phyloP scores from a whole-genome alignment of 768 basidiomycete genomes.

The Leccinum broughii region DNA sequence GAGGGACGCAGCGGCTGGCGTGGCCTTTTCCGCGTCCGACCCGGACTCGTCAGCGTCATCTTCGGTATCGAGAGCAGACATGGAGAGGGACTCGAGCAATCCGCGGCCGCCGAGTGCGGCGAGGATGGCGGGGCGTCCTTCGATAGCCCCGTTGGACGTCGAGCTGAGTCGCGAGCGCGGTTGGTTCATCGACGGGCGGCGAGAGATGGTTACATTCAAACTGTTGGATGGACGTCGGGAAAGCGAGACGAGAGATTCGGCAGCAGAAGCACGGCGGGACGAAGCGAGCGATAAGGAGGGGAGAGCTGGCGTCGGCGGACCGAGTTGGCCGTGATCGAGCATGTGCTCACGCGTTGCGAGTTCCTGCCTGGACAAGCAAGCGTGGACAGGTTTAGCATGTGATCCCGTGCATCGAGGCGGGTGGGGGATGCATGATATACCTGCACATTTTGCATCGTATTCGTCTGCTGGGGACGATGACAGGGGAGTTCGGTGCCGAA shows the following conservation, averaged over 20 bases:
- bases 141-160: conserved; percentile 3
- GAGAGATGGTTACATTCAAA: conserved; percentile 33
- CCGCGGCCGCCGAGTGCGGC: conserved; percentile 30
- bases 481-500: conserved; percentile 60
- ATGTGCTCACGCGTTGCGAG: conserved; percentile 91
- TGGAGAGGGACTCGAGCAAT: conserved; percentile 45
- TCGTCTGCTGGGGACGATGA: conserved; percentile 51
- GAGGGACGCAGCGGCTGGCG: neutral
- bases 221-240: conserved; percentile 25
- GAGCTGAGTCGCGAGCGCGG: conserved; percentile 22
- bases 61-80: conserved; percentile 55
- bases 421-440: conserved; percentile 35
- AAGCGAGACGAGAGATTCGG: conserved; percentile 7
- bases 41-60: conserved; percentile 35
- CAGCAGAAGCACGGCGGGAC: conserved; percentile 45
- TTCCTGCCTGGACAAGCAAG: conserved; percentile 52
- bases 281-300: conserved; percentile 44
- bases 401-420: neutral
- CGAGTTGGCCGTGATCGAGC: conserved; percentile 84
- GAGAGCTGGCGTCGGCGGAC: conserved; percentile 60
- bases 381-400: neutral
- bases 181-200: conserved; percentile 27
- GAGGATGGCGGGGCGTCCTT: conserved; percentile 25
- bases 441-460: conserved; percentile 94
- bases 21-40: conserved; percentile 21